phyloP scores from a whole-genome alignment of 495 filamentous ascomycete genomes.

The Coniosporium apollinis region DNA sequence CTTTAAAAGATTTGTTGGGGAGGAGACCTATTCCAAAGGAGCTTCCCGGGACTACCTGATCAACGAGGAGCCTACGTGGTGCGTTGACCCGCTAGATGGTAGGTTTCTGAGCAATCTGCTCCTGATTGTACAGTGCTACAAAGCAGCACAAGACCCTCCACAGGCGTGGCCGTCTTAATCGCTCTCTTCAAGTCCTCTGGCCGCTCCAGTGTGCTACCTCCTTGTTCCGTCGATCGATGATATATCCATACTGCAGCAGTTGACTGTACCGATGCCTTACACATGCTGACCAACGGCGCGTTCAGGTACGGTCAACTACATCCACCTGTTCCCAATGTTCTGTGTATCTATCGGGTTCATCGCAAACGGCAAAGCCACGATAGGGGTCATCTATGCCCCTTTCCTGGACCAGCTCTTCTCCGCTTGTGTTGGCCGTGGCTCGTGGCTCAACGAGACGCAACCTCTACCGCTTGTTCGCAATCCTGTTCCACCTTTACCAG shows the following conservation, averaged over 20 bases:
- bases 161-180: too few relatives aligned
- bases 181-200: too few relatives aligned
- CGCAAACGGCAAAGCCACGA: constrained; percentile 34
- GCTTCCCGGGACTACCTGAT: constrained; percentile 44
- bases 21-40: constrained; percentile 50
- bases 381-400: constrained; percentile 51
- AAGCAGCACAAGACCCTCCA: too few relatives aligned
- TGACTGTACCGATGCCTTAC: too few relatives aligned
- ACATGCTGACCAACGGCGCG: too few relatives aligned
- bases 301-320: constrained; percentile 55
- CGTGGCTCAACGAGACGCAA: constrained; percentile 47
- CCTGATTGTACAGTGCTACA: too few relatives aligned
- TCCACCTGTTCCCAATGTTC: constrained; percentile 57
- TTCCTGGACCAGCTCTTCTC: constrained; percentile 48
- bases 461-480: constrained; percentile 39
- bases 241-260: too few relatives aligned
- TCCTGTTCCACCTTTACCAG: constrained; percentile 41
- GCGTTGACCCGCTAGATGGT: constrained; percentile 49
- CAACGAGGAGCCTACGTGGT: constrained; percentile 45
- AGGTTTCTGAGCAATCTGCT: too few relatives aligned
- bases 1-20: constrained; percentile 43
- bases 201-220: too few relatives aligned
- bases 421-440: constrained; percentile 39
- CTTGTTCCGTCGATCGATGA: too few relatives aligned
- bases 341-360: constrained; percentile 51